These are phyloP conservation scores for Fusarium fujikuroi DNA, from an alignment of 2,329 filamentous ascomycete species.

Conservation along the genomic window DNA sequence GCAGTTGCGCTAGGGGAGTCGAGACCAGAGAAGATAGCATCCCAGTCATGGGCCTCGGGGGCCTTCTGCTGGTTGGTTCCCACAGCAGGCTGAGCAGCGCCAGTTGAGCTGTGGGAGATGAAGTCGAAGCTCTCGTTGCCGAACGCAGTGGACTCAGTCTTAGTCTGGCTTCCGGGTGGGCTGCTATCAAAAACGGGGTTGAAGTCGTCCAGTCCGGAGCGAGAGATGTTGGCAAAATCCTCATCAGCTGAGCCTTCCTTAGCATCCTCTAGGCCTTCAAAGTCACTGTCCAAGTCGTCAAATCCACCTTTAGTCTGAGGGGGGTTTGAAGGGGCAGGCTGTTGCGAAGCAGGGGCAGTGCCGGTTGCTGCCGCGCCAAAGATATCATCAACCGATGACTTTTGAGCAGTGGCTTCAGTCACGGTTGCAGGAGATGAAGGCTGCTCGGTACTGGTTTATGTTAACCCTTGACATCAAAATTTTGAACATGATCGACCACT, in stretches of 20 bases:
- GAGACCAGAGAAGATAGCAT: conserved; percentile 88
- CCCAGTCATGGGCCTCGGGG: conserved; percentile 82
- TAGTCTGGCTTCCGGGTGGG: conserved; percentile 64
- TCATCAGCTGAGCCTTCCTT: conserved; percentile 84
- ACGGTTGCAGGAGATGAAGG: conserved; percentile 48
- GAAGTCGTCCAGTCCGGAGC: conserved; percentile 79
- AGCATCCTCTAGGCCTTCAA: conserved; percentile 84
- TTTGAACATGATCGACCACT: conserved; percentile 6
- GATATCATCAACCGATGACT: conserved; percentile 55
- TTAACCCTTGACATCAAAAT: conserved; percentile 12
- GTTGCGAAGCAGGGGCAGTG: conserved; percentile 43
- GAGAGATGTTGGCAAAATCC: conserved; percentile 79
- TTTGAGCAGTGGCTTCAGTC: conserved; percentile 41
- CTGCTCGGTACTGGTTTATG: conserved; percentile 42
- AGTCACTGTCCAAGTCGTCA: conserved; percentile 82
- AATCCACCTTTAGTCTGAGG: conserved; percentile 64
- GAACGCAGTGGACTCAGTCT: conserved; percentile 64
- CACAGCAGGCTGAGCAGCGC: conserved; percentile 51
- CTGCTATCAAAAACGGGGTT: conserved; percentile 84
- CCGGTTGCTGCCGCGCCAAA: conserved; percentile 52
- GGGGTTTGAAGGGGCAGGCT: conserved; percentile 49
- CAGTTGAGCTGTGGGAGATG: conserved; percentile 54
- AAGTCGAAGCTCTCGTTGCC: conserved; percentile 69
- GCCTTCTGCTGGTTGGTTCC: conserved; percentile 53
- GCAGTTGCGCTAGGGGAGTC: conserved; percentile 63